phyloP scores from a whole-genome alignment of 768 basidiomycete genomes.

The Pleurotus platypus region DNA sequence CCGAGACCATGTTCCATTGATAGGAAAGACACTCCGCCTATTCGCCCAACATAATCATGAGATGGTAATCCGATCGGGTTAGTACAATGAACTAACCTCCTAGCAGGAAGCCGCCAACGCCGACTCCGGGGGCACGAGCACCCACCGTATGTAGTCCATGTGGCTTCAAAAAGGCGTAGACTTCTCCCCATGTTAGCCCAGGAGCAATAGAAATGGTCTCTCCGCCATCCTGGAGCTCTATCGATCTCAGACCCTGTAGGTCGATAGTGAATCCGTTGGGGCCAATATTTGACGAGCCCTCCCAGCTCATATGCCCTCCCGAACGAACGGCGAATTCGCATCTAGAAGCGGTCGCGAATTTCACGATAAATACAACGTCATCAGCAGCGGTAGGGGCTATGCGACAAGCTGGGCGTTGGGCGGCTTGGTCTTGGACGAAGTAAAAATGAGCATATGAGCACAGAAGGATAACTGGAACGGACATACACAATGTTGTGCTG shows the following conservation, averaged over 20 bases:
- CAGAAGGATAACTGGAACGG: too few species aligned
- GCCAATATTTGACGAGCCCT: conserved; percentile 10
- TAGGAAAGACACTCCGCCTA: conserved; percentile 16
- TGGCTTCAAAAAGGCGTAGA: conserved; percentile 7
- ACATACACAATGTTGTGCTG: too few species aligned
- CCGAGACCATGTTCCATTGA: conserved; percentile 9
- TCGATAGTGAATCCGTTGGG: conserved; percentile 10
- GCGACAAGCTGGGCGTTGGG: not conserved
- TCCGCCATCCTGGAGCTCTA: conserved; percentile 1
- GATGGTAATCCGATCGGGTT: not conserved
- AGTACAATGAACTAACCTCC: conserved; percentile 7
- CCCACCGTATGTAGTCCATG: conserved; percentile 7
- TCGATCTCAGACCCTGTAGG: not conserved
- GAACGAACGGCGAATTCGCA: conserved; percentile 2
- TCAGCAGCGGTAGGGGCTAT: not conserved
- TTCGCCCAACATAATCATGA: conserved; percentile 1
- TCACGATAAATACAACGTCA: not conserved
- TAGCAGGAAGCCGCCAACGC: conserved; percentile 12
- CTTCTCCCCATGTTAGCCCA: conserved; percentile 7
- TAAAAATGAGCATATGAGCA: not conserved
- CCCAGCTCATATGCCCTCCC: conserved; percentile 11
- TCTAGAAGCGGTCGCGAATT: not conserved
- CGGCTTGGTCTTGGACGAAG: not conserved
- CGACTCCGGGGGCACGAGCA: conserved; percentile 9
- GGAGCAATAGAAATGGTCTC: conserved; percentile 8